Base-by-base conservation (phyloP, 441 rosid species). In the Populus trichocarpa region DNA sequence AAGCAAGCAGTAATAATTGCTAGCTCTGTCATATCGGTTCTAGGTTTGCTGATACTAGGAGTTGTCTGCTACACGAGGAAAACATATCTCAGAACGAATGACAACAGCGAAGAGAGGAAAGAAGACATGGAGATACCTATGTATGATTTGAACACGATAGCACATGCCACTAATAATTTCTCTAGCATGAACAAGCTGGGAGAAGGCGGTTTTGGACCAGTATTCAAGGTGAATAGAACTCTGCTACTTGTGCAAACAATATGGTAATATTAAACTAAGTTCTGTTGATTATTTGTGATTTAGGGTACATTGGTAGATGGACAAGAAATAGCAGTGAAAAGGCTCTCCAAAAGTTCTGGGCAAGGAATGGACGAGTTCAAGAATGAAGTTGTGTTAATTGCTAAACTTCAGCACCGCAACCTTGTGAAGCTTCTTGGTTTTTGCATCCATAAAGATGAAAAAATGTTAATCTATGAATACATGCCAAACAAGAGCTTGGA, bases 191-290 rank as follows among this genome's bases (percentile, higher is more conserved):
- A 59, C 77, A 66, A 25, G 75, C 78, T 82, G 1, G 81, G 84
- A 10, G n/a, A 82, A 75, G 81, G 84, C 0, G 81, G 84, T 23
- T 82, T 74, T 63, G 79, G 80, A 23, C 57, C 76, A 5, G 81
- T 79, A n/a, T 36, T 25, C 30, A 79, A 73, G 77, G 81, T 79
- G 38, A 53, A 36, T 50, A 14, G 10, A 68, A 32, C 12, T 2
- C n/a, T 1, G 59, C 20, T 5, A 16, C 59, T 50, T 50, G 59
- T 50, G 59, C 59, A 50, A 50, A 50, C 59, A 14, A 50, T 50
- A 50, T 16, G 59, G 20, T 50, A 50, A 50, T 16, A 16, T 1
- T 14, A 50, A 50, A 50, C 0, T 50, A 16, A 50, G 59, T 1
- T 14, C 8, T 50, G n/a, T 5, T 50, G n/a, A 16, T 50, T 50